A percentile compares a stretch with the other conserved stretches of the same genome.
Conservation (phyloP, 352 stramenopile genomes). For the Elongisporangium undulatum region DNA sequence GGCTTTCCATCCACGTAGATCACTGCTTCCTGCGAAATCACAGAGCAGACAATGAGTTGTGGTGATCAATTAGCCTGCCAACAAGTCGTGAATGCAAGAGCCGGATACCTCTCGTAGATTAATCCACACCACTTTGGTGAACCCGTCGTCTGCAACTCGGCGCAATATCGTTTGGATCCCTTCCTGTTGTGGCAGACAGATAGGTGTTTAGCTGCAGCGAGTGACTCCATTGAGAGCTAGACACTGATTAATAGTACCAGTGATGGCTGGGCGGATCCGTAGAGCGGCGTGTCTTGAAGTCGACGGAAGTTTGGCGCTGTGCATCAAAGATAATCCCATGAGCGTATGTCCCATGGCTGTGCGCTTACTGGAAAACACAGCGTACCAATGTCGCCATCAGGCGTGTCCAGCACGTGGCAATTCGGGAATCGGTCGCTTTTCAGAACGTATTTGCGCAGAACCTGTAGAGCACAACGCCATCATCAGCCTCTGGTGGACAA, state of each 20-base stretch:
- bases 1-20: conserved; percentile 76
- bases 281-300: conserved; percentile 61
- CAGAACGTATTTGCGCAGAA: conserved; percentile 83
- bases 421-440: conserved; percentile 81
- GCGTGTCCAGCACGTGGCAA: conserved; percentile 65
- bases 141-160: conserved; percentile 63
- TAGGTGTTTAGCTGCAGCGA: not conserved
- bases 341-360: not conserved
- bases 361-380: no score
- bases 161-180: conserved; percentile 71
- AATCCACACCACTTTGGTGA: conserved; percentile 78
- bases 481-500: not conserved
- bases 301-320: conserved; percentile 76
- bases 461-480: conserved; percentile 15
- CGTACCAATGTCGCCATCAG: conserved; percentile 58
- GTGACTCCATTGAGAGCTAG: not conserved
- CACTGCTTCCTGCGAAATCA: conserved; percentile 51
- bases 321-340: not conserved
- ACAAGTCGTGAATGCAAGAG: not conserved
- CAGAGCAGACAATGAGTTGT: not conserved
- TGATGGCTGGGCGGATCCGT: conserved; percentile 69
- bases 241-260: conserved; percentile 27
- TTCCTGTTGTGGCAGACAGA: conserved; percentile 27
- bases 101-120: conserved; percentile 63
- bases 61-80: not conserved